Percentiles rank a stretch among this genome's conserved stretches.
Conservation (phyloP, 768 basidiomycete genomes). For the Tylopilus subfusipes region DNA sequence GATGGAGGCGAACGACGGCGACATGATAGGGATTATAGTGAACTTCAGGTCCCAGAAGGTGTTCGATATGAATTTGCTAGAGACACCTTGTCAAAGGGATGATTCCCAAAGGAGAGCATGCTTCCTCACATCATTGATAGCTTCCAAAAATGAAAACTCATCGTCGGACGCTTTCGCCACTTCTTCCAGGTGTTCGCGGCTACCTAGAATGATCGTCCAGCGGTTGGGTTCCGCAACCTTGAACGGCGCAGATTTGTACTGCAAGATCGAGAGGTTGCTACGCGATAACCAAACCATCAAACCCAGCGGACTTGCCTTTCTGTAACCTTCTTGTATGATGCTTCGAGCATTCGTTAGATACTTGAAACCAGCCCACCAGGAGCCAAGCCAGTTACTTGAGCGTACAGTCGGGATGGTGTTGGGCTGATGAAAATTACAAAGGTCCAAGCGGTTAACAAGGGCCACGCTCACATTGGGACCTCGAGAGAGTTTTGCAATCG, state of each 20-base stretch:
- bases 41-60: conserved; percentile 37
- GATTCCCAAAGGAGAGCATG: no score
- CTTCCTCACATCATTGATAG: conserved; percentile 30
- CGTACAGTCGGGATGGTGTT: conserved; percentile 1
- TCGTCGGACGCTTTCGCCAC: neutral
- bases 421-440: neutral
- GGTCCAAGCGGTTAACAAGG: neutral
- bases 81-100: neutral
- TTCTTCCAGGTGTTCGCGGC: conserved; percentile 14
- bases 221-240: conserved; percentile 25
- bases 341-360: conserved; percentile 12
- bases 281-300: neutral
- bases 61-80: conserved; percentile 36
- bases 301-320: conserved; percentile 16
- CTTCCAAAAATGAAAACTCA: conserved; percentile 13
- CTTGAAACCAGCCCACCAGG: conserved; percentile 14
- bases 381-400: conserved; percentile 1
- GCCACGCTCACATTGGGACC: neutral
- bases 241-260: conserved; percentile 24
- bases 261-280: neutral
- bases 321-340: conserved; percentile 32
- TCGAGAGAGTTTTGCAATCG: neutral
- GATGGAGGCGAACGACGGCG: conserved; percentile 19
- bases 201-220: conserved; percentile 42
- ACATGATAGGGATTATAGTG: conserved; percentile 31